These are phyloP conservation scores for Atkinsonella hypoxylon DNA, from an alignment of 2,329 filamentous ascomycete genomes.

Conservation along the genomic window DNA sequence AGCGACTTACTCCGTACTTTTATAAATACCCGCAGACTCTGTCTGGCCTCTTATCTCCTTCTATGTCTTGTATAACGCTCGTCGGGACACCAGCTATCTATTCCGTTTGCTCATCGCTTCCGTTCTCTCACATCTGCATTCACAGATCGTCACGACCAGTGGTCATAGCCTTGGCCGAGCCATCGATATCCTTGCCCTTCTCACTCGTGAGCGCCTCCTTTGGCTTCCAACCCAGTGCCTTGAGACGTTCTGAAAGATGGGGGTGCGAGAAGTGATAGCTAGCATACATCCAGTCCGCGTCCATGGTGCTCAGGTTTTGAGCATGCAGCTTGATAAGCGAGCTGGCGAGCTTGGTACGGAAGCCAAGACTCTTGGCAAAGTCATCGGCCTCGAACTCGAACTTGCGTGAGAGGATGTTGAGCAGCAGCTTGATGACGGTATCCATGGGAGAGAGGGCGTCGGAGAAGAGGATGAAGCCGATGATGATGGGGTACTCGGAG, in stretches of 20 bases:
- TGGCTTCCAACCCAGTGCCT: slow-evolving; percentile 79
- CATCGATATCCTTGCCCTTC: slow-evolving; percentile 26
- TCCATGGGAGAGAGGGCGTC: slow-evolving; percentile 94
- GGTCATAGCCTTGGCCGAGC: slow-evolving; percentile 57
- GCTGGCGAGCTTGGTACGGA: slow-evolving; percentile 67
- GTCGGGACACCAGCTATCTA: no score
- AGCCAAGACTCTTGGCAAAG: slow-evolving; percentile 78
- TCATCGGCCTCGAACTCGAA: slow-evolving; percentile 95
- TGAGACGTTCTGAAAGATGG: slow-evolving; percentile 84
- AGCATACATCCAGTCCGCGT: slow-evolving; percentile 96
- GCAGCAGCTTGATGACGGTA: slow-evolving; percentile 81
- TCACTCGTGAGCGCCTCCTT: slow-evolving; percentile 32
- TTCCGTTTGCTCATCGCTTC: not conserved
- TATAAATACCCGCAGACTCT: not conserved
- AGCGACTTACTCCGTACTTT: no score
- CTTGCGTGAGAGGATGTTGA: slow-evolving; percentile 89
- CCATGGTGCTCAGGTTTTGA: slow-evolving; percentile 97
- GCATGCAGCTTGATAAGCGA: slow-evolving; percentile 96
- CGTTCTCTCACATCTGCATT: not conserved
- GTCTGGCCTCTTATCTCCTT: not conserved
- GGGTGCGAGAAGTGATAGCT: slow-evolving; percentile 98
- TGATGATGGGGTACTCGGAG: slow-evolving; percentile 76
- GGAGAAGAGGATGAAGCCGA: slow-evolving; percentile 95
- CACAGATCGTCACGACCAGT: slow-evolving; percentile 64
- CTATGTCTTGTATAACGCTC: not conserved